Evolutionary conservation across 164 flowering plant genomes (phyloP).

Genomic region (Echeveria elegans): DNA sequence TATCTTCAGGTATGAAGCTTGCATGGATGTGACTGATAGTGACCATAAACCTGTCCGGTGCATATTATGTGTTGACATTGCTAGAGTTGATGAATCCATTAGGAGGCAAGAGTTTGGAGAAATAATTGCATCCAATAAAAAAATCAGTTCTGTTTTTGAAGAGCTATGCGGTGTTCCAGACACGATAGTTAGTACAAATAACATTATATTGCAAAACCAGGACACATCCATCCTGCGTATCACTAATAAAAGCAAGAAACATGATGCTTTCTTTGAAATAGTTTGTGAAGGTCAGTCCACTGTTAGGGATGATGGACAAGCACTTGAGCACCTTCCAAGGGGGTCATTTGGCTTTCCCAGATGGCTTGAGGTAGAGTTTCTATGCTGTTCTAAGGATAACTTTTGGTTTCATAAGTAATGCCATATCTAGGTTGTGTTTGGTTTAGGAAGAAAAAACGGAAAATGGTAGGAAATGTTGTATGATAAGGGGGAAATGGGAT

Average conservation of each 20-base stretch:
- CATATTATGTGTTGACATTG: slow-evolving; percentile 55
- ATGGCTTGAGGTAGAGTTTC: slow-evolving; percentile 77
- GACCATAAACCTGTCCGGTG: slow-evolving; percentile 99
- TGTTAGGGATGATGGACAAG: slow-evolving; percentile 45
- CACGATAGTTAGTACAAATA: slow-evolving; percentile 58
- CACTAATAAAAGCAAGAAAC: slow-evolving; percentile 48
- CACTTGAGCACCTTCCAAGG: slow-evolving; percentile 42
- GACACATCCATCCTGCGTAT: slow-evolving; percentile 54
- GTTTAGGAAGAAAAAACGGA: no score
- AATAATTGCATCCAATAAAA: slow-evolving; percentile 49
- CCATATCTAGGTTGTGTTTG: neutral
- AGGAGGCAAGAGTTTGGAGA: slow-evolving; percentile 80
- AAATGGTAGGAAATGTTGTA: neutral
- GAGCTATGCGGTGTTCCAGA: slow-evolving; percentile 57
- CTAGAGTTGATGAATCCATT: slow-evolving; percentile 65
- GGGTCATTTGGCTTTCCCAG: slow-evolving; percentile 76
- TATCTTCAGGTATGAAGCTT: slow-evolving; percentile 71
- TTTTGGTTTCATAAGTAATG: neutral
- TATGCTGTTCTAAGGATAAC: neutral
- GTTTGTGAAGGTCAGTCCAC: slow-evolving; percentile 59
- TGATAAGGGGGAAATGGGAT: neutral
- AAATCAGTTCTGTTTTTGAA: slow-evolving; percentile 34
- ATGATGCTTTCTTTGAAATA: slow-evolving; percentile 48
- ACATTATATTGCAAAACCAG: slow-evolving; percentile 72
- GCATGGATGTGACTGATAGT: slow-evolving; percentile 98